Evolutionary conservation across 2,329 filamentous ascomycete genomes (phyloP), one percentile per base, ranked within the genome.

Genomic region (Phoma sp.): DNA sequence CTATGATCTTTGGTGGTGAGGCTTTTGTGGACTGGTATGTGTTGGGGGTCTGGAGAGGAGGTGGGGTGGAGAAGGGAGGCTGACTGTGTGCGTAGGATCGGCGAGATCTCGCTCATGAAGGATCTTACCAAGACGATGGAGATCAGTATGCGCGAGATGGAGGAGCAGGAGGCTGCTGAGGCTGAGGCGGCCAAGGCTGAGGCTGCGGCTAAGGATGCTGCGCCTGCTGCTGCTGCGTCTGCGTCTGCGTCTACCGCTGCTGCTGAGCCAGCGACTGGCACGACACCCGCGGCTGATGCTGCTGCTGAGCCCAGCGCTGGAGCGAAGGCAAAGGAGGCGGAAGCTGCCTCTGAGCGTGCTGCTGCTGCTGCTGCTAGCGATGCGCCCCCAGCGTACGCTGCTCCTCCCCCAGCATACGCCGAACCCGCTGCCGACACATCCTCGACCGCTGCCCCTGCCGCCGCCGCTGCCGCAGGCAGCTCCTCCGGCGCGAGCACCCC

Each of bases 121-220:
- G 95, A 99, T 71, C 83, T 99, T 49, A 98, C 93, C 14, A 91
- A 92, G 69, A 96, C 93, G 39, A 98, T 99, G 93, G 95, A 99
- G 69, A 98, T 99, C 64, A 93, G 91, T 18, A 93, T 92, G 87
- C 83, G 90, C 51, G 87, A 87, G 57, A 86, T 86, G 74, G 90
- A 91, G 67, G 88, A 89, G 63, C 86, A 88, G 58, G 86, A 84
- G 40, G 78, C 79, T 2, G 80, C 82, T 4, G 81, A 83, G 13
- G 79, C 79, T 2, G 82, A 83, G 11, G 79, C 79, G 2, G 77
- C 79, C 18, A 78, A 81, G 71, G 64, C 65, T 10, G 65, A 65
- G 29, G 62, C 56, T 32, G 58, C 55, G 14, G 53, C 59, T 22
- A 61, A 57, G 14, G 66, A 62, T 18, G 62, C 66, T 9, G 65